Conservation (phyloP, 192 early-diverging fungal genomes). For the Coemansia sp. region DNA sequence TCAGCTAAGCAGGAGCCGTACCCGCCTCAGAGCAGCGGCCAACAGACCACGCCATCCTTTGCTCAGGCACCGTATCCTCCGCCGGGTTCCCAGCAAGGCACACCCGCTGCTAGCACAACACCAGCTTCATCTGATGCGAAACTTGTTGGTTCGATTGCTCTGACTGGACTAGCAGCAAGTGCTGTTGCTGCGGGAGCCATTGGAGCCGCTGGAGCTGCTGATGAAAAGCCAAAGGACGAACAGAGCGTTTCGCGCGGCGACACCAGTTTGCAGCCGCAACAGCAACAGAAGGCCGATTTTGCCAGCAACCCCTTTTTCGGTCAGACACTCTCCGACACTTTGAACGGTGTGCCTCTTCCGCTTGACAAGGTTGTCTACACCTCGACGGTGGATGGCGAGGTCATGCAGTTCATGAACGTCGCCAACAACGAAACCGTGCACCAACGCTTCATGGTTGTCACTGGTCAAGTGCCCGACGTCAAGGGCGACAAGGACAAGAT, state of each 20-base stretch:
- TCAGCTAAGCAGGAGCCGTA: not conserved
- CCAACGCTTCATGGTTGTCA: slow-evolving; percentile 50
- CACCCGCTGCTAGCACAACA: not conserved
- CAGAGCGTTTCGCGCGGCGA: not conserved
- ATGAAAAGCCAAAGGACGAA: not conserved
- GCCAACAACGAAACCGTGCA: slow-evolving; percentile 39
- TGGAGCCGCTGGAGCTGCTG: too few species aligned
- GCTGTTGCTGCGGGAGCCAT: not conserved
- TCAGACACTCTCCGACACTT: too few species aligned
- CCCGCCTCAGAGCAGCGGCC: not conserved
- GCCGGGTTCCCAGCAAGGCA: not conserved
- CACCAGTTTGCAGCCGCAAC: not conserved
- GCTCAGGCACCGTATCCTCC: slow-evolving; percentile 2
- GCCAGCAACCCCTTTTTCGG: too few species aligned
- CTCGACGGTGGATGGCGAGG: too few species aligned
- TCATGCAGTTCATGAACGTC: slow-evolving; percentile 39
- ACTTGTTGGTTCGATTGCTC: not conserved
- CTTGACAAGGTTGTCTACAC: slow-evolving; percentile 44
- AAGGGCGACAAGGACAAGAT: slow-evolving; percentile 23
- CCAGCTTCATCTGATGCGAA: not conserved
- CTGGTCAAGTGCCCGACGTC: slow-evolving; percentile 33
- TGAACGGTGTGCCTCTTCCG: slow-evolving; percentile 36
- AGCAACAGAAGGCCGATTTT: not conserved
- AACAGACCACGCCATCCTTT: not conserved
- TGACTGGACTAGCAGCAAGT: too few species aligned